A percentile compares a stretch with the other conserved stretches of the same genome.
phyloP scores from a whole-genome alignment of 768 basidiomycete genomes.

The Tylopilus vinaceipallidus region DNA sequence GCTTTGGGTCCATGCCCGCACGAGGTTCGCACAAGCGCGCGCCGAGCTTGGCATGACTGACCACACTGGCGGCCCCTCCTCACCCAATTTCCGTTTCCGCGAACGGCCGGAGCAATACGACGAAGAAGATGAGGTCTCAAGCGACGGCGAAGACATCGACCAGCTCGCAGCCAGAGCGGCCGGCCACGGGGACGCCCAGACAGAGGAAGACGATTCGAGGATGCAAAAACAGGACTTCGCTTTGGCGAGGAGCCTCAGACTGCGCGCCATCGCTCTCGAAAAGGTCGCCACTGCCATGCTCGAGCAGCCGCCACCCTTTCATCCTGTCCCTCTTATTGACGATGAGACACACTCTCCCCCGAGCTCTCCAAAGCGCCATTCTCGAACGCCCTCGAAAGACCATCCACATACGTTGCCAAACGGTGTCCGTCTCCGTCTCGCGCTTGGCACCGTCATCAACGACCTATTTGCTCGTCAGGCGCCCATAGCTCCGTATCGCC shows the following conservation, averaged over 20 bases:
- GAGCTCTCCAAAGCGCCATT: constrained; percentile 45
- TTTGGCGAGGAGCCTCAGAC: constrained; percentile 61
- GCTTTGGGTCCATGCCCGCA: constrained; percentile 80
- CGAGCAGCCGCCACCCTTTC: constrained; percentile 68
- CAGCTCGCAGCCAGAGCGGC: constrained; percentile 49
- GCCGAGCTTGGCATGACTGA: constrained; percentile 87
- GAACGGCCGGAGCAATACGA: constrained; percentile 74
- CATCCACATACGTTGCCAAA: constrained; percentile 72
- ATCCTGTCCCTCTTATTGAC: constrained; percentile 44
- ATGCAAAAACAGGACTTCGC: constrained; percentile 56
- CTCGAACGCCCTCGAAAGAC: constrained; percentile 25
- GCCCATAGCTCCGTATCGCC: constrained; percentile 39
- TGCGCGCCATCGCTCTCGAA: constrained; percentile 79
- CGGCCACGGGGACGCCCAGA: constrained; percentile 44
- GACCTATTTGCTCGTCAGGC: constrained; percentile 77
- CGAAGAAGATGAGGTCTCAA: constrained; percentile 64
- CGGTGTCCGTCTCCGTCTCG: constrained; percentile 75
- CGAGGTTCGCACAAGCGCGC: constrained; percentile 79
- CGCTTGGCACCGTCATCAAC: constrained; percentile 74
- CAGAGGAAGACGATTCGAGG: constrained; percentile 59
- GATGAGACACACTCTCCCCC: constrained; percentile 54
- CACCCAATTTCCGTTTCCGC: constrained; percentile 59
- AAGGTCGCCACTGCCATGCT: constrained; percentile 82
- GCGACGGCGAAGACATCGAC: constrained; percentile 59
- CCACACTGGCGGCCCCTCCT: constrained; percentile 65